Evolutionary conservation across 179 eudicot genomes (phyloP), one percentile per base, ranked within the genome.

Genomic region (Carnegiea gigantea): DNA sequence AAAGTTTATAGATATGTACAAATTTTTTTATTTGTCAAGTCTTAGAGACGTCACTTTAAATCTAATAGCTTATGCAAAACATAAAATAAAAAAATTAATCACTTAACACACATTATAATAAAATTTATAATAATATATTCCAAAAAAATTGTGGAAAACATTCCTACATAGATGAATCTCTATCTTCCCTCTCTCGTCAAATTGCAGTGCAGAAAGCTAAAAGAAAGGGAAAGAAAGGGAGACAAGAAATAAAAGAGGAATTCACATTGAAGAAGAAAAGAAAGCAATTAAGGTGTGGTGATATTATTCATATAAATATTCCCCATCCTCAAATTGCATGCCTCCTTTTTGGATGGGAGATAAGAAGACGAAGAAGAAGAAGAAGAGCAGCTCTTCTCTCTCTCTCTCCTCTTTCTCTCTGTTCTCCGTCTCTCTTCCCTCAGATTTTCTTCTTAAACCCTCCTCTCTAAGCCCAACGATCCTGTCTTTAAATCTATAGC

Each of bases 391-490:
- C 51, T 74, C 64, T 71, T 62, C 79, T 77, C 75, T 71, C 78
- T 57, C 72, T 59, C 54, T 36, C 9, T 75, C 18, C 44, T 73
- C 62, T 71, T 77, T 68, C 65, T 51, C 59, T 76, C 23, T 78
- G 68, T 70, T 18, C 62, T 18, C 62, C 8, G 3, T 18, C 80
- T 82, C 77, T 40, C 65, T 77, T 51, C 60, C 81, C 36, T 74
- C 73, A 14, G 64, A 40, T 73, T 68, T 62, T 87, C 87, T 84
- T 83, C 87, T 77, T 84, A 75, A 84, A 73, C 81, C 88, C 83
- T 83, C 68, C 28, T 76, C 30, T 57, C 64, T 11, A 21, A 46
- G 15, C 28, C 15, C 17, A 1, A 7, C 60, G 18, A 73, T 5
- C 44, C 3, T 40, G 18, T 59, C 81, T 70, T 70, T 48, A 23